phyloP scores from a whole-genome alignment of 1,139 yeast genomes.

The Arxiozyma heterogenica region DNA sequence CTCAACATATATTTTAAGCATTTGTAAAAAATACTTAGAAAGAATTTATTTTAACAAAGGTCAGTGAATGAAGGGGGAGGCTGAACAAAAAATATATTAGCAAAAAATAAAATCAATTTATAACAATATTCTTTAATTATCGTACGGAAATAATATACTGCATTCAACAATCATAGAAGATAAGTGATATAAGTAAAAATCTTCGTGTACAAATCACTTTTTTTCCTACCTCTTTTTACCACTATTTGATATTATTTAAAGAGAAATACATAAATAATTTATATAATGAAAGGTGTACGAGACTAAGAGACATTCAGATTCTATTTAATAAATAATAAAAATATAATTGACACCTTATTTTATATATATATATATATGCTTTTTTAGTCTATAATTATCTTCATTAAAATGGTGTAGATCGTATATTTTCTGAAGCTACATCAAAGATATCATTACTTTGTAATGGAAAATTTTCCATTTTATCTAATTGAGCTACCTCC shows the following conservation, averaged over 20 bases:
- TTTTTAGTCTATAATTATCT: background rate
- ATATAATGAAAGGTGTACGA: no score
- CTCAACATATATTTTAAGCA: background rate
- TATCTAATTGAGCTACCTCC: slow-evolving; percentile 13
- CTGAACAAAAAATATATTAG: background rate
- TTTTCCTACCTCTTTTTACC: background rate
- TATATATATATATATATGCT: background rate
- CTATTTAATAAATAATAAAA: no score
- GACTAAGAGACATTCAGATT: background rate
- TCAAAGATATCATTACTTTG: background rate
- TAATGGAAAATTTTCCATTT: background rate
- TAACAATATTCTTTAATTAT: slow-evolving; percentile 2
- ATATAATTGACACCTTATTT: no score
- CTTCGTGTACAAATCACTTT: background rate
- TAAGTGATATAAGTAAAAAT: background rate
- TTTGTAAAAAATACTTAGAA: no score
- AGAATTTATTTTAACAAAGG: no score
- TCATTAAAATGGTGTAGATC: background rate
- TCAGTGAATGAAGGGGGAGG: background rate
- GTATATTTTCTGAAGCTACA: background rate
- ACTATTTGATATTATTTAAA: background rate
- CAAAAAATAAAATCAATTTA: background rate
- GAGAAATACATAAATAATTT: no score
- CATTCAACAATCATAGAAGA: background rate
- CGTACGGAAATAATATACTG: background rate